phyloP scores from a whole-genome alignment of 2,329 filamentous ascomycete species.

The Hypoxylon sp. region DNA sequence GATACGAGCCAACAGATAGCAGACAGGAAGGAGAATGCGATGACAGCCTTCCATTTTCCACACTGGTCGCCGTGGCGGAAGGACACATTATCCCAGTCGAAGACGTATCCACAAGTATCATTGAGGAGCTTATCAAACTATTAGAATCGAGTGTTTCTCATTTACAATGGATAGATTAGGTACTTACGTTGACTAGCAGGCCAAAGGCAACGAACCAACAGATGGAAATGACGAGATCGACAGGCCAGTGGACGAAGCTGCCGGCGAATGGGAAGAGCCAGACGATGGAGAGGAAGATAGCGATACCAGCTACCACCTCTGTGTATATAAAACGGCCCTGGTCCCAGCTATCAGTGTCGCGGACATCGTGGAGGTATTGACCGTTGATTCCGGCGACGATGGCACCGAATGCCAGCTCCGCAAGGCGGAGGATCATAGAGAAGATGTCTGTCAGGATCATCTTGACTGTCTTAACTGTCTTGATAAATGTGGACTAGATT shows the following conservation, averaged over 20 bases:
- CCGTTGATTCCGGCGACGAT: conserved; percentile 80
- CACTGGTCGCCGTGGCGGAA: conserved; percentile 68
- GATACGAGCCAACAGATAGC: conserved; percentile 79
- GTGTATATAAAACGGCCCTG: conserved; percentile 81
- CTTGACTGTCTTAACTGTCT: conserved; percentile 45
- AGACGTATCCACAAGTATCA: conserved; percentile 68
- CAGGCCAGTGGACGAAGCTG: conserved; percentile 78
- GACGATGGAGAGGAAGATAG: conserved; percentile 77
- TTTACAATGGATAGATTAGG: conserved; percentile 1
- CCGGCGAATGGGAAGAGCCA: conserved; percentile 80
- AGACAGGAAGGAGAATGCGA: conserved; percentile 80
- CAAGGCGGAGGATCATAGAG: conserved; percentile 71
- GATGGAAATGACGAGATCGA: conserved; percentile 77
- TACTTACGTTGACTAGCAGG: conserved; percentile 72
- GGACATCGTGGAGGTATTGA: conserved; percentile 70
- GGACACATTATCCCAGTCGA: conserved; percentile 71
- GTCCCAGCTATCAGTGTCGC: conserved; percentile 65
- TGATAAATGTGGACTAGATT: conserved; percentile 1
- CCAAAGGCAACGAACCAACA: conserved; percentile 80
- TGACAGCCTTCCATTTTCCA: conserved; percentile 77
- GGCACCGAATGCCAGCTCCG: conserved; percentile 77
- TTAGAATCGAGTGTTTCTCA: neutral
- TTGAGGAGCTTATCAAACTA: conserved; percentile 57
- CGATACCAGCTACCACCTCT: conserved; percentile 77
- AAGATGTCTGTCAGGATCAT: conserved; percentile 70